Evolutionary conservation across 768 basidiomycete species (phyloP).

Genomic region (Leccinum barrowsii): DNA sequence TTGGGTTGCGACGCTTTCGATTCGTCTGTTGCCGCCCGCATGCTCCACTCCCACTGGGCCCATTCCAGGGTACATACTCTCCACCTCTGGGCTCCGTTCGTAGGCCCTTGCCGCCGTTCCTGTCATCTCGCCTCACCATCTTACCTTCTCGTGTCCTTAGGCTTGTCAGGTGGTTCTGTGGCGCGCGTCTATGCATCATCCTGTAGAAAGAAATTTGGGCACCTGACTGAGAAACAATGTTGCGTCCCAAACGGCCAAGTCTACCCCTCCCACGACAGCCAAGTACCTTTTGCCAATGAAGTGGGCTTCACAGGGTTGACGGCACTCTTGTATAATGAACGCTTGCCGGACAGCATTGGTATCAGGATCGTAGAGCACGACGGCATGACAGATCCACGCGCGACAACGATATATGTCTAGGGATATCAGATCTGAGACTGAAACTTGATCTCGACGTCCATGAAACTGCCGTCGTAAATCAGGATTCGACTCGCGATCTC

Average conservation of each 20-base stretch:
- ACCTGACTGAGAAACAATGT: constrained; percentile 56
- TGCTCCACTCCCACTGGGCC: no score
- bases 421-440: constrained; percentile 62
- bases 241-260: constrained; percentile 67
- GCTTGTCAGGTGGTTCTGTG: no score
- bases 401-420: constrained; percentile 73
- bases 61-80: no score
- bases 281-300: constrained; percentile 74
- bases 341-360: constrained; percentile 59
- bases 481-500: not conserved
- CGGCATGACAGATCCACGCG: constrained; percentile 74
- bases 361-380: constrained; percentile 72
- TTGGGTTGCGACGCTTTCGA: no score
- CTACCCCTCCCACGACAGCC: constrained; percentile 45
- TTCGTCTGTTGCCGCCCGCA: no score
- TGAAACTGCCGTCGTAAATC: constrained; percentile 33
- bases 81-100: no score
- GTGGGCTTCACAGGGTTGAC: constrained; percentile 40
- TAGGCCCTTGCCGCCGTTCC: no score
- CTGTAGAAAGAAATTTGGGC: constrained; percentile 8
- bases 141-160: no score
- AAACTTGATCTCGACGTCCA: constrained; percentile 82
- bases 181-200: no score
- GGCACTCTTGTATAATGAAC: constrained; percentile 55
- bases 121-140: no score